A percentile compares a stretch with the other conserved stretches of the same genome.
Conservation (phyloP, 306 rosid species). For the Glycine soja region DNA sequence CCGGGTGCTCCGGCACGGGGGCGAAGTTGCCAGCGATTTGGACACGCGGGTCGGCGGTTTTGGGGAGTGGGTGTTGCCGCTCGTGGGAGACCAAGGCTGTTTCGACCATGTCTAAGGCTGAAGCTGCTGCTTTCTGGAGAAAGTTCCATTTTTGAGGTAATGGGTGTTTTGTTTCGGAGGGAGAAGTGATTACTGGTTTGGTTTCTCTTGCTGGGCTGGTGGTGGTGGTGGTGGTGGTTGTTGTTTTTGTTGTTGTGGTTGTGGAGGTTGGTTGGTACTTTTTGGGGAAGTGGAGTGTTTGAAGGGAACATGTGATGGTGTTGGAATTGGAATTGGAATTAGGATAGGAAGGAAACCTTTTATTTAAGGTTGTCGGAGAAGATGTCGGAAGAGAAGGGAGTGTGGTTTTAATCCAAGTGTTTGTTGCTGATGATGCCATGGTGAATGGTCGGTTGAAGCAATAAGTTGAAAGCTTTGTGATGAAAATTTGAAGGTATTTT, state of each 20-base stretch:
- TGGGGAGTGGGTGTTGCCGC: constrained; percentile 70
- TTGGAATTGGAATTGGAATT: background rate
- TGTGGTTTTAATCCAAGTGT: constrained; percentile 49
- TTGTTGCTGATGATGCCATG: constrained; percentile 26
- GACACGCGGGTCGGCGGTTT: constrained; percentile 86
- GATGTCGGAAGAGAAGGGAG: constrained; percentile 2
- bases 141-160: constrained; percentile 56
- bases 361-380: constrained; percentile 37
- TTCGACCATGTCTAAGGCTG: constrained; percentile 74
- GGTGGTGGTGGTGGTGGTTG: too few relatives aligned
- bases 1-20: constrained; percentile 77
- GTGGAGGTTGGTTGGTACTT: constrained; percentile 45
- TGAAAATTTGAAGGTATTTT: too few relatives aligned
- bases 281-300: constrained; percentile 66
- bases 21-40: constrained; percentile 96
- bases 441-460: background rate
- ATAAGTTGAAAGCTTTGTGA: too few relatives aligned
- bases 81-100: constrained; percentile 62
- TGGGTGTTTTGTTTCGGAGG: background rate
- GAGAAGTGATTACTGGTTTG: background rate
- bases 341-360: background rate
- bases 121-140: constrained; percentile 61
- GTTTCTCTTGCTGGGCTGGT: background rate
- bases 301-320: constrained; percentile 60
- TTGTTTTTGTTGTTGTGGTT: too few relatives aligned